phyloP scores from a whole-genome alignment of 73 alveolate species.

The Durusdinium trenchii region DNA sequence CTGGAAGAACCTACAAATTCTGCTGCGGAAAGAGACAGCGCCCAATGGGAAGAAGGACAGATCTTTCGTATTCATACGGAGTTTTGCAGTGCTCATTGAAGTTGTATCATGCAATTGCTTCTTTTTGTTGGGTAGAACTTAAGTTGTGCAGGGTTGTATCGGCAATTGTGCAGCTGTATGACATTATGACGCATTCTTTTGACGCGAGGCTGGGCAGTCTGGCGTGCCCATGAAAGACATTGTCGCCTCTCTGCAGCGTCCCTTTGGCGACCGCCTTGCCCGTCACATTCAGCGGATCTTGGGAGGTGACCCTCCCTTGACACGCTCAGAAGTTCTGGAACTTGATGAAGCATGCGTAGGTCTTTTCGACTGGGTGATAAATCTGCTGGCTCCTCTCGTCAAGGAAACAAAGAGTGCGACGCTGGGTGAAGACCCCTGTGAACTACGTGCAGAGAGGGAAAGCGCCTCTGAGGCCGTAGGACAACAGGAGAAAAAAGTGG shows the following conservation, averaged over 20 bases:
- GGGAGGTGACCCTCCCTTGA: conserved; percentile 53
- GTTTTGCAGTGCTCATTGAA: too few species aligned
- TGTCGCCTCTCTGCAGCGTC: conserved; percentile 26
- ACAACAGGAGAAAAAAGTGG: conserved; percentile 72
- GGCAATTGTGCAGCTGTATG: too few species aligned
- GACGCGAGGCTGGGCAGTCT: neutral
- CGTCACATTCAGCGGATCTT: conserved; percentile 33
- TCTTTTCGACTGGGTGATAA: conserved; percentile 63
- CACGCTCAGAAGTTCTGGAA: conserved; percentile 64
- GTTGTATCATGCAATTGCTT: too few species aligned
- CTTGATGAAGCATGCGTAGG: conserved; percentile 28
- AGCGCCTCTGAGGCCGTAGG: conserved; percentile 33
- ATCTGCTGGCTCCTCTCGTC: conserved; percentile 14
- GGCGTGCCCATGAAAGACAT: conserved; percentile 45
- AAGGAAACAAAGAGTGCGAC: too few species aligned
- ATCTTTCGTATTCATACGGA: too few species aligned
- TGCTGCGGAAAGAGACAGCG: conserved; percentile 47
- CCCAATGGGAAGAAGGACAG: neutral
- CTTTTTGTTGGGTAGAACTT: too few species aligned
- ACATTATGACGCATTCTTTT: too few species aligned
- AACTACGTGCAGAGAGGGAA: neutral
- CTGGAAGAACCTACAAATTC: conserved; percentile 76
- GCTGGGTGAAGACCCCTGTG: too few species aligned
- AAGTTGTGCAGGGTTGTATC: too few species aligned
- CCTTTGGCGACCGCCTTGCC: conserved; percentile 65